Percentiles rank a stretch among this genome's conserved stretches.
phyloP scores from a whole-genome alignment of 192 early-diverging fungal species.

The Gaertneriomyces sp. region DNA sequence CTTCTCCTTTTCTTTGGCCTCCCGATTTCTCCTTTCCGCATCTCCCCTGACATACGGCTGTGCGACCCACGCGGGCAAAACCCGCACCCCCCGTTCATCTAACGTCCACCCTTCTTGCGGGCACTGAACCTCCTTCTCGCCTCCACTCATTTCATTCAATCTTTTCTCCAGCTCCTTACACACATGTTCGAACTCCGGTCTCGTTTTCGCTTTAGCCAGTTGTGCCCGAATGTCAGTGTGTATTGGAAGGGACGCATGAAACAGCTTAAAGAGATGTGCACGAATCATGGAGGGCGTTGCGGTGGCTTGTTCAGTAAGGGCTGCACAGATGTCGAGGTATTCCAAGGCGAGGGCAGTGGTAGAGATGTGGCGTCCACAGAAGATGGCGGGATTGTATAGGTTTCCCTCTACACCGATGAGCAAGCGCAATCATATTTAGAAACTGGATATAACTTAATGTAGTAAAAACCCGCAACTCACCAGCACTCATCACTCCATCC shows the following conservation, averaged over 20 bases:
- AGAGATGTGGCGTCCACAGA: conserved; percentile 62
- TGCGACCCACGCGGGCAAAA: conserved; percentile 62
- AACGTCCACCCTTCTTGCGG: conserved; percentile 37
- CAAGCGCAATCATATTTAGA: not conserved
- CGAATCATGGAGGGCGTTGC: conserved; percentile 56
- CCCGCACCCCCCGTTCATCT: conserved; percentile 52
- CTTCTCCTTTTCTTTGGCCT: not conserved
- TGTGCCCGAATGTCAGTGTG: conserved; percentile 77
- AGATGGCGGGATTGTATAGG: conserved; percentile 81
- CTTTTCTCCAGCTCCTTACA: conserved; percentile 55
- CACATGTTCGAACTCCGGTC: conserved; percentile 60
- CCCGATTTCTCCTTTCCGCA: not conserved
- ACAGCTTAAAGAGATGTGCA: conserved; percentile 92
- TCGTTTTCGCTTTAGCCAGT: conserved; percentile 55
- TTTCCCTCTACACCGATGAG: conserved; percentile 39
- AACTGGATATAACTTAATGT: not conserved
- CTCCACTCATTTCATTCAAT: conserved; percentile 40
- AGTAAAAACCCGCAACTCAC: conserved; percentile 13
- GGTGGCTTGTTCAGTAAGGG: conserved; percentile 56
- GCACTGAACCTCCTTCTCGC: conserved; percentile 35
- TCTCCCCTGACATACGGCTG: conserved; percentile 57
- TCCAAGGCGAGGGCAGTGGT: conserved; percentile 77
- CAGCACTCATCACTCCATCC: conserved; percentile 93
- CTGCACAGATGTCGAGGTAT: conserved; percentile 80
- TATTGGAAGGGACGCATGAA: conserved; percentile 59